Percentiles rank a stretch among this genome's conserved stretches.
These are phyloP conservation scores for Vaccinium vitisidaea DNA, from an alignment of 148 eudicot species.

Conservation along the genomic window DNA sequence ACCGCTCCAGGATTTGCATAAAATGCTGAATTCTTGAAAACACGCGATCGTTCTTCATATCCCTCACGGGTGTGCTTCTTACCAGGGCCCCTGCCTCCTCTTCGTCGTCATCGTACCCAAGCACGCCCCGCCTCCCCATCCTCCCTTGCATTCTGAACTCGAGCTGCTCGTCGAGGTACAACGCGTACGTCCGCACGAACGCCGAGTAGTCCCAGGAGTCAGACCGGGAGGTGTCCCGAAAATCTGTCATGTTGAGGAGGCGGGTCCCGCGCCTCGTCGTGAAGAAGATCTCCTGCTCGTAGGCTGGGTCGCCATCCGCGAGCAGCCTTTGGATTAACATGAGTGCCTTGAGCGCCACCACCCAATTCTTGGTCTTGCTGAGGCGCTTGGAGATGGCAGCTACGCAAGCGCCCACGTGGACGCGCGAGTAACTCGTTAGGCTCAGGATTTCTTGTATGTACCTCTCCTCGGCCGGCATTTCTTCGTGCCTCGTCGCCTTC, in stretches of 20 bases:
- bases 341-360: conserved; percentile 76
- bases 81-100: conserved; percentile 2
- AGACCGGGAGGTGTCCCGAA: conserved; percentile 53
- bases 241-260: conserved; percentile 77
- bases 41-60: conserved; percentile 41
- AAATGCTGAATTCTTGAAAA: conserved; percentile 50
- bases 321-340: conserved; percentile 73
- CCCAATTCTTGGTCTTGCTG: conserved; percentile 82
- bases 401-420: conserved; percentile 54
- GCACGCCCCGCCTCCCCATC: conserved; percentile 32
- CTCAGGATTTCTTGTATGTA: conserved; percentile 62
- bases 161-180: conserved; percentile 70
- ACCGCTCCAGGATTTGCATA: conserved; percentile 75
- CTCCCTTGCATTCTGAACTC: conserved; percentile 68
- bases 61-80: conserved; percentile 34
- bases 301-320: conserved; percentile 64
- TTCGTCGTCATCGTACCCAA: conserved; percentile 33
- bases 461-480: conserved; percentile 72
- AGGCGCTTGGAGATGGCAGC: conserved; percentile 64
- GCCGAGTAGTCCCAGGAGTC: conserved; percentile 87
- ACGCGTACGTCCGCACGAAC: conserved; percentile 64
- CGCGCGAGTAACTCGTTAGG: conserved; percentile 64
- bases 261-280: conserved; percentile 87
- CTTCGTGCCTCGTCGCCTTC: conserved; percentile 86
- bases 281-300: conserved; percentile 80